Evolutionary conservation across 2,329 filamentous ascomycete species (phyloP), one percentile per base, ranked within the genome.

Genomic region (Aspergillus tamarii): DNA sequence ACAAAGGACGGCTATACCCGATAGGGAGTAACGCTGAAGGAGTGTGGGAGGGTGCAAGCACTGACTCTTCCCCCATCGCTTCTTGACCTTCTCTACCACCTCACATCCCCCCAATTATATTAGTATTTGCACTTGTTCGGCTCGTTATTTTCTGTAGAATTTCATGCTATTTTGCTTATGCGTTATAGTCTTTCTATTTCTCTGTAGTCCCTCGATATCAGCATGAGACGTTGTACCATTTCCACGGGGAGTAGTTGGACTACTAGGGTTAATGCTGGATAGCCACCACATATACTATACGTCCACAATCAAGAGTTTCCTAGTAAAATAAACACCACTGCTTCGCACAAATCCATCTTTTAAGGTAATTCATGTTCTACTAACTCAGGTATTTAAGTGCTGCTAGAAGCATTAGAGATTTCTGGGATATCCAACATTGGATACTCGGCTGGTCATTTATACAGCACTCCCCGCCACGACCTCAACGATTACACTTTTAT

Each of bases 81-180:
- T 50, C 58, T 48, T 46, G 50, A 57, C 46, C 45, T 43, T 41
- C 10, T 57, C 63, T 53, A 21, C 56, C 62, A 36, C 54, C n/a
- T 48, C 39, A 21, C 39, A 50, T 21, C 21, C 64, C 64, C 66
- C 69, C 70, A 76, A 80, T 80, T 70, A 75, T 77, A 78, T 74
- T 79, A 82, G 78, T 91, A 85, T 83, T 88, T 88, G 84, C 86
- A 86, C 88, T 91, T 84, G 72, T 88, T 89, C 72, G 82, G 81
- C 79, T 87, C 88, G 80, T 76, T 77, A 48, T 56, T 61, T 57
- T 50, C 62, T 66, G 78, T 67, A 77, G 81, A 77, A 81, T 79
- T 52, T 73, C 69, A 58, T 73, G 16, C n/a, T 5, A 5, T 28
- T 16, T 3, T 9, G 34, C 48, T 26, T 34, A 26, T 28, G 10